Conservation (phyloP, 2,329 filamentous ascomycete species). For the Xylariaceae sp. region DNA sequence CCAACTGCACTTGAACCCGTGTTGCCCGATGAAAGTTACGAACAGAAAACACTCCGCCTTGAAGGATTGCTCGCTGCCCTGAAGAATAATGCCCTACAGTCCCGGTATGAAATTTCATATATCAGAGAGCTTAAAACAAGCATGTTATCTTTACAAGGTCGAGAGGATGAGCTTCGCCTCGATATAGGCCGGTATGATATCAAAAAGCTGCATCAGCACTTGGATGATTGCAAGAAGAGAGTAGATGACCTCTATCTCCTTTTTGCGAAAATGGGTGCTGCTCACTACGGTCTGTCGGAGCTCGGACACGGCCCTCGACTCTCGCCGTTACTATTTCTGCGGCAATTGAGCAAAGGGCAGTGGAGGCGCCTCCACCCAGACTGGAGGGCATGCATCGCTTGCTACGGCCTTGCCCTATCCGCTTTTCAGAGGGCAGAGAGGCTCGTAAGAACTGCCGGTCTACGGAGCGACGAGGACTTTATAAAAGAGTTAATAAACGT, state of each 20-base stretch:
- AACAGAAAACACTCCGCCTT: neutral
- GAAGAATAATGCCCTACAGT: neutral
- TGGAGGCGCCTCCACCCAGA: neutral
- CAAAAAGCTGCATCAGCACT: neutral
- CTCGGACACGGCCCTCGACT: slow-evolving; percentile 4
- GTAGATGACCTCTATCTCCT: neutral
- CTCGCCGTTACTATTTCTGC: slow-evolving; percentile 3
- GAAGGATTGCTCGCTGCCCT: slow-evolving; percentile 1
- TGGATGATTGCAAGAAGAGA: neutral
- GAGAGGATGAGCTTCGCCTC: neutral
- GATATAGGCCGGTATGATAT: neutral
- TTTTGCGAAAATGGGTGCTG: neutral
- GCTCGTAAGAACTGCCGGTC: slow-evolving; percentile 1
- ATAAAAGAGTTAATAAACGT: slow-evolving; percentile 4
- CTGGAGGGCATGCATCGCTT: neutral
- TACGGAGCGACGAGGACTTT: neutral
- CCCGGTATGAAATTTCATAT: slow-evolving; percentile 5
- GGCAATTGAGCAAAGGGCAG: neutral
- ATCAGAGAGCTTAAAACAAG: slow-evolving; percentile 4
- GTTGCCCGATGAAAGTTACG: neutral
- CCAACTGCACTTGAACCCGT: neutral
- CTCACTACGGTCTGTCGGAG: neutral
- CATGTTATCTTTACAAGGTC: slow-evolving; percentile 8
- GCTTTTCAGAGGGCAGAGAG: slow-evolving; percentile 3
- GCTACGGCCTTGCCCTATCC: neutral